Evolutionary conservation across 176 grass and related monocot genomes (phyloP).

Genomic region (Pharus latifolius): DNA sequence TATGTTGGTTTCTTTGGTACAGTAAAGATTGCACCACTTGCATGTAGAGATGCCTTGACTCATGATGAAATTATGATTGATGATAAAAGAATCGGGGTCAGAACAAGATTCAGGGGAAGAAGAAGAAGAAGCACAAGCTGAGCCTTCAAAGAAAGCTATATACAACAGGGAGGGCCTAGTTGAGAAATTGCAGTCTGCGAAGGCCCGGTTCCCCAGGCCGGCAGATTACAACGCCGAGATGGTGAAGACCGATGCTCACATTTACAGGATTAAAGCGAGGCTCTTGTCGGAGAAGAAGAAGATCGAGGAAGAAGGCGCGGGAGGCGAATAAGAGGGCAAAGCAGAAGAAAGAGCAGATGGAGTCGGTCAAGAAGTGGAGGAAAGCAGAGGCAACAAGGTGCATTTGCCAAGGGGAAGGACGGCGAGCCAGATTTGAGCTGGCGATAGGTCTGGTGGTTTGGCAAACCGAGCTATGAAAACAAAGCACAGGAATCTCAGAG

Average conservation of each 20-base stretch:
- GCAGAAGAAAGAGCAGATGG: constrained; percentile 92
- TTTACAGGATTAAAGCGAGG: constrained; percentile 84
- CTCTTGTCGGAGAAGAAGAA: constrained; percentile 76
- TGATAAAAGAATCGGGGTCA: constrained; percentile 16
- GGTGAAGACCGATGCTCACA: constrained; percentile 88
- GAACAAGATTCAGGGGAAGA: constrained; percentile 55
- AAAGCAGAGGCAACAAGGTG: constrained; percentile 79
- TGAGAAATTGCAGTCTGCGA: constrained; percentile 57
- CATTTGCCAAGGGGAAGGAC: constrained; percentile 52
- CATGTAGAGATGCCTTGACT: constrained; percentile 4
- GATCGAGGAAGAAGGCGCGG: constrained; percentile 80
- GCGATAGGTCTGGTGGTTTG: constrained; percentile 63
- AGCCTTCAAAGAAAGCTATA: constrained; percentile 61
- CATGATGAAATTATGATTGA: constrained; percentile 21
- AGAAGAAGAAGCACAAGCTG: constrained; percentile 18
- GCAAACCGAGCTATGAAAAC: constrained; percentile 38
- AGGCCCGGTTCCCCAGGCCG: constrained; percentile 69
- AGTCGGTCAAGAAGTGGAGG: constrained; percentile 95
- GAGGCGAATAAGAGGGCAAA: constrained; percentile 71
- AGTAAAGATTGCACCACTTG: constrained; percentile 21
- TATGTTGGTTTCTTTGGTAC: not conserved
- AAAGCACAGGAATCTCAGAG: constrained; percentile 53
- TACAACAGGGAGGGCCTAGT: constrained; percentile 74
- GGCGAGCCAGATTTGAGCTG: constrained; percentile 41
- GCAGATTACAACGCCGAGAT: constrained; percentile 91